Evolutionary conservation across 108 stramenopile genomes (phyloP).

Genomic region (Skeletonema tropicum): DNA sequence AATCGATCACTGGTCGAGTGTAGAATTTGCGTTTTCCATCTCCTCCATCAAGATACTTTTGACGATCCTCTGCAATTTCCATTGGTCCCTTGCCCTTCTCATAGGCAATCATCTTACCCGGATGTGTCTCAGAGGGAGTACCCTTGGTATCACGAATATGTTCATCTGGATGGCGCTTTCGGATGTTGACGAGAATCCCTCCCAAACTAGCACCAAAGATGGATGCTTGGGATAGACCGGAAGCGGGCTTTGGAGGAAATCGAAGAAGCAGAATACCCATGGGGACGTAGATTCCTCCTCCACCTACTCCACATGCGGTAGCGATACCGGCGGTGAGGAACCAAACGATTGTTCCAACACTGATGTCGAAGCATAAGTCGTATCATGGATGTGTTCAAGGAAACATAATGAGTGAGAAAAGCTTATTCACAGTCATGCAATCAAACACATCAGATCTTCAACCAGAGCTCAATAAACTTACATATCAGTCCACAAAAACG

Average conservation of each 20-base stretch:
- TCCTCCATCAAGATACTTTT: constrained; percentile 28
- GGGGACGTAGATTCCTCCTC: constrained; percentile 78
- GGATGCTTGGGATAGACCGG: constrained; percentile 66
- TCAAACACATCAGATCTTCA: neutral
- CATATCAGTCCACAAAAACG: constrained; percentile 67
- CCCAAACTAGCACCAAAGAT: constrained; percentile 74
- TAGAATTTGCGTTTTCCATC: constrained; percentile 49
- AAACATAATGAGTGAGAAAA: neutral
- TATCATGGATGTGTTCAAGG: neutral
- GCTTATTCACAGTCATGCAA: neutral
- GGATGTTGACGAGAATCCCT: constrained; percentile 60
- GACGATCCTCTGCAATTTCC: constrained; percentile 26
- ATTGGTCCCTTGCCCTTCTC: constrained; percentile 36
- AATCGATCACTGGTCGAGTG: constrained; percentile 75
- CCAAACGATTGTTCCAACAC: constrained; percentile 66
- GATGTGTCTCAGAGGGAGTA: constrained; percentile 3
- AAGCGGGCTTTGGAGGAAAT: constrained; percentile 65
- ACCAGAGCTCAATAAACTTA: constrained; percentile 16
- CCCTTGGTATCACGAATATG: constrained; percentile 37
- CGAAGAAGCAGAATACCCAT: constrained; percentile 65
- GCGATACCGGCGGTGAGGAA: constrained; percentile 62
- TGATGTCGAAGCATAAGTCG: neutral
- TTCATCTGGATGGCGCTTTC: constrained; percentile 54
- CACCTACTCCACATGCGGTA: constrained; percentile 75
- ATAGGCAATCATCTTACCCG: constrained; percentile 27